Conservation (phyloP, 1,284 basidiomycete genomes). For the Thelephora terrestris region DNA sequence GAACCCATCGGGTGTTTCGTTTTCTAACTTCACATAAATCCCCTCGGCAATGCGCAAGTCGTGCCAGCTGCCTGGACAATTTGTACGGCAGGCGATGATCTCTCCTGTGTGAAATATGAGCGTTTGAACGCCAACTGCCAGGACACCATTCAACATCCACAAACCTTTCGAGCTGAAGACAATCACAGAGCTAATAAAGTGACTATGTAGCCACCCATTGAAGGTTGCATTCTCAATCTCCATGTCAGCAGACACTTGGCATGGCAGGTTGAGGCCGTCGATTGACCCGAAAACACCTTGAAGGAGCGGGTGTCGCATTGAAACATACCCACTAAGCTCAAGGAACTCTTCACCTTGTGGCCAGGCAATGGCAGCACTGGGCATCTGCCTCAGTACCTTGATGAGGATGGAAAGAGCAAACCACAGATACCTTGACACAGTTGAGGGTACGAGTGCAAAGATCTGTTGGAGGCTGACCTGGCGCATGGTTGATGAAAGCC, state of each 20-base stretch:
- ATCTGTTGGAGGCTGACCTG: constrained; percentile 30
- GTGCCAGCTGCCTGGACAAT: constrained; percentile 5
- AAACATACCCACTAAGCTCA: constrained; percentile 1
- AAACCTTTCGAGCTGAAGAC: constrained; percentile 17
- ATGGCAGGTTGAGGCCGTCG: constrained; percentile 21
- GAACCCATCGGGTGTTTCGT: constrained; percentile 6
- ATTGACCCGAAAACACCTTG: constrained; percentile 29
- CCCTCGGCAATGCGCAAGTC: background rate
- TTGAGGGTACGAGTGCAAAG: constrained; percentile 22
- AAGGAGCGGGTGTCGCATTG: constrained; percentile 25
- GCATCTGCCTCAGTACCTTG: constrained; percentile 22
- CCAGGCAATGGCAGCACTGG: constrained; percentile 26
- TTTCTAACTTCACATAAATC: background rate
- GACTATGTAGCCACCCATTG: constrained; percentile 36
- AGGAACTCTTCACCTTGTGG: constrained; percentile 19
- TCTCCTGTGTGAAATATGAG: background rate
- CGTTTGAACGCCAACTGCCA: no score
- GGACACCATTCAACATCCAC: background rate
- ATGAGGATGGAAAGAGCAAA: constrained; percentile 26
- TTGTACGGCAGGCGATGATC: background rate
- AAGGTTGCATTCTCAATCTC: constrained; percentile 38
- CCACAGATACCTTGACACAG: constrained; percentile 24
- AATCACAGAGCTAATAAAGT: constrained; percentile 26
- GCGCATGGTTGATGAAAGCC: constrained; percentile 30
- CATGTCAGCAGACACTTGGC: constrained; percentile 19